Evolutionary conservation across 345 rosid species (phyloP).

Genomic region (Syzygium aqueum): DNA sequence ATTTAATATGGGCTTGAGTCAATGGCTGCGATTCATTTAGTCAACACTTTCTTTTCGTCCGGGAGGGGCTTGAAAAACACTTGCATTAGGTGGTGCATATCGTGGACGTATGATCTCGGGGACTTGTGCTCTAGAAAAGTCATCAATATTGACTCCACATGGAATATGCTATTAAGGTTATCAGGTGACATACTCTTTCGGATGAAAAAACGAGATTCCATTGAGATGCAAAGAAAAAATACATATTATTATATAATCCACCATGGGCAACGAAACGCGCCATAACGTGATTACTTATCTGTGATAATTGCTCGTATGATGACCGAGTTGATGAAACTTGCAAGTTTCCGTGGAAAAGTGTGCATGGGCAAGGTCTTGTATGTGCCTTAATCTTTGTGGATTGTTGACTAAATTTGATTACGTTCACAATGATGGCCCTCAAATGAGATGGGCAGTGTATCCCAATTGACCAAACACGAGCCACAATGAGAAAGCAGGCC

Average conservation of each 20-base stretch:
- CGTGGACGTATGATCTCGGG: background rate
- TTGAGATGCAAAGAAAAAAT: background rate
- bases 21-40: background rate
- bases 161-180: background rate
- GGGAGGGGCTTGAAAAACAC: background rate
- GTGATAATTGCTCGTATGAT: background rate
- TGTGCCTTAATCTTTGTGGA: no score
- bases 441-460: background rate
- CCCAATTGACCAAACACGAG: background rate
- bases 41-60: background rate
- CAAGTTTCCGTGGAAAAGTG: background rate
- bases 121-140: background rate
- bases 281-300: background rate
- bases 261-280: fast-evolving
- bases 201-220: background rate
- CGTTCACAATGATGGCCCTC: background rate
- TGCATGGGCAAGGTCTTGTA: background rate
- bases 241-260: background rate
- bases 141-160: background rate
- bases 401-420: background rate
- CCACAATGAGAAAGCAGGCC: background rate
- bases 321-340: background rate
- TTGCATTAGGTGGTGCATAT: background rate
- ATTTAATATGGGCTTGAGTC: background rate
- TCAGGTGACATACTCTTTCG: background rate